Evolutionary conservation across 192 early-diverging fungal genomes (phyloP).

Genomic region (Spizellomyces punctatus): DNA sequence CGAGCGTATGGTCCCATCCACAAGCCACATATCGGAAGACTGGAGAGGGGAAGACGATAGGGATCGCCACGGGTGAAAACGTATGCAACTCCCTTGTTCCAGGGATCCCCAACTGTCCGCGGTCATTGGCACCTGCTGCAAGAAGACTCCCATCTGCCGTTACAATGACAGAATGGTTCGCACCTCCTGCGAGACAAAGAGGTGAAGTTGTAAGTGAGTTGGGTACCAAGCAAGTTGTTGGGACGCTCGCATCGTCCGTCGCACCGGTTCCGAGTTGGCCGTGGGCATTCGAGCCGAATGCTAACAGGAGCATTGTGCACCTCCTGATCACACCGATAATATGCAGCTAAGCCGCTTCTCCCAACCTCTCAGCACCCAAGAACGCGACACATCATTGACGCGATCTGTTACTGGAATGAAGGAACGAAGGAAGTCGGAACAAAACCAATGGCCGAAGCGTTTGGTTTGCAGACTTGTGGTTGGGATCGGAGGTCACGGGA

Average conservation of each 20-base stretch:
- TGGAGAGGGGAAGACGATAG: slow-evolving; percentile 5
- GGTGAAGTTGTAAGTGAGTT: slow-evolving; percentile 15
- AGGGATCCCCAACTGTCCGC: slow-evolving; percentile 45
- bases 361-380: too few relatives aligned
- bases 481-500: too few relatives aligned
- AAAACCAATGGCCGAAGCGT: too few relatives aligned
- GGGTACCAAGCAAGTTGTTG: slow-evolving; percentile 19
- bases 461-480: too few relatives aligned
- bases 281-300: slow-evolving; percentile 58
- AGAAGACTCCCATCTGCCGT: slow-evolving; percentile 40
- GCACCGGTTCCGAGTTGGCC: slow-evolving; percentile 67
- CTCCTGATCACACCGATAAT: too few relatives aligned
- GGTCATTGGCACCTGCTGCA: slow-evolving; percentile 52
- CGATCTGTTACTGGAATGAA: too few relatives aligned
- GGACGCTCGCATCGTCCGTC: slow-evolving; percentile 44
- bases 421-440: too few relatives aligned
- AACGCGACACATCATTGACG: too few relatives aligned
- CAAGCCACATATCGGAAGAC: slow-evolving; percentile 45
- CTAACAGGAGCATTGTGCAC: not conserved
- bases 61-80: not conserved
- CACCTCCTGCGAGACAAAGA: slow-evolving; percentile 56
- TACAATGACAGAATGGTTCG: slow-evolving; percentile 68
- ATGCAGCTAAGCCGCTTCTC: too few relatives aligned
- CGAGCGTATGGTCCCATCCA: slow-evolving; percentile 65
- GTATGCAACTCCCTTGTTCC: not conserved